Base-by-base conservation (phyloP, 2,329 filamentous ascomycete species). In the Diaporthe ampelina region DNA sequence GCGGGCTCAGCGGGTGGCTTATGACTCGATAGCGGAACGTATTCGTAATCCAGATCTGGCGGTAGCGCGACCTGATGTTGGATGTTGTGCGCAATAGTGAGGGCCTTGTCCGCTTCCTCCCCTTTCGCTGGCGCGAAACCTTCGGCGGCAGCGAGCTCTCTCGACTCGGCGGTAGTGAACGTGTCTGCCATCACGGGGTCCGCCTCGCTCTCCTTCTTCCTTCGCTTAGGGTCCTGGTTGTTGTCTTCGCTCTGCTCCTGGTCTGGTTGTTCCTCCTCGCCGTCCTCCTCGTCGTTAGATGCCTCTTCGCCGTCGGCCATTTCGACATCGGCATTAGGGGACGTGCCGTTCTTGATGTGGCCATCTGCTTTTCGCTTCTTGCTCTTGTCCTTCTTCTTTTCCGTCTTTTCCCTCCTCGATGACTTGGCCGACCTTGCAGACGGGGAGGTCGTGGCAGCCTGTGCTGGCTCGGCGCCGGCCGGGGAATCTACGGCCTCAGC, bases 31-130 rank as follows among this genome's bases (percentile, higher is more conserved):
- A 99, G 94, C n/a, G 96, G 96, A 24, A 97, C 89, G 81, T 98
- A 98, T 82, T 95, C 93, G 86, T 97, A 97, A 85, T 97, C 94
- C 72, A 97, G 94, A 82, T 97, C 94, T 13, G 96, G 95, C 3
- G 97, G 97, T 26, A 99, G 88, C 17, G 97, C 94, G 78, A 98
- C 97, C 85, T 99, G 96, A 88, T 99, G 97, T 84, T 97, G 95
- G 79, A 99, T 97, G 86, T 99, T 98, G 86, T 99, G 97, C 61
- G 95, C 96, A 70, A 99, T 85, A 29, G 97, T 93, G 37, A 99
- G 91, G 24, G 70, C 63, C 26, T 68, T 68, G 48, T 68, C 63
- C 8, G 93, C 91, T 61, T 91, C 87, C 37, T 88, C 86, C 71
- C 95, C 93, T 77, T 91, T 82, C 83, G 87, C 75, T 87, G 88